Conservation (phyloP, 768 basidiomycete species). For the Tricholomella constricta region DNA sequence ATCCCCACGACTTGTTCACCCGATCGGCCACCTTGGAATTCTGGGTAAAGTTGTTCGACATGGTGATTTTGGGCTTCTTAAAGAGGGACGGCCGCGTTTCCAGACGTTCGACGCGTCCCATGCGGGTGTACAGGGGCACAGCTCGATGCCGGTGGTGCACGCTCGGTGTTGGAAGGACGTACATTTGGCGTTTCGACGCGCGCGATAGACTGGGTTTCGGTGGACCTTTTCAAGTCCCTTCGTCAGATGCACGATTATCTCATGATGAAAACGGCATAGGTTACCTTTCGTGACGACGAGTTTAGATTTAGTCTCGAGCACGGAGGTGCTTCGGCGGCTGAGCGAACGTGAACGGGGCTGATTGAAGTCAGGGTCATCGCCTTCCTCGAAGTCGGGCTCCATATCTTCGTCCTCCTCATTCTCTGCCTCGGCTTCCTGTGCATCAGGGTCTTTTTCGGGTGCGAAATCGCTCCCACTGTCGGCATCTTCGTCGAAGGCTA, state of each 20-base stretch:
- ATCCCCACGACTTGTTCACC: conserved; percentile 72
- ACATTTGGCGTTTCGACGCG: conserved; percentile 50
- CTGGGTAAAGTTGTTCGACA: conserved; percentile 61
- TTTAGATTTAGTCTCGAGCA: conserved; percentile 24
- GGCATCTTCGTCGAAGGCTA: conserved; percentile 28
- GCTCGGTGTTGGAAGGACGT: conserved; percentile 63
- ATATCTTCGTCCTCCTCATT: conserved; percentile 29
- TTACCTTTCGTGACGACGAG: conserved; percentile 31
- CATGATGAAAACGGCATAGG: conserved; percentile 11
- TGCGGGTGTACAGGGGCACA: conserved; percentile 55
- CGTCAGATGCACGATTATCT: conserved; percentile 6
- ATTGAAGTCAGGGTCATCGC: conserved; percentile 15
- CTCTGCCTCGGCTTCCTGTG: conserved; percentile 29
- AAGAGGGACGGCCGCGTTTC: conserved; percentile 52
- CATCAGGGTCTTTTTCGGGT: conserved; percentile 37
- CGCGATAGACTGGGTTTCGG: conserved; percentile 32
- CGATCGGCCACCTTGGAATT: conserved; percentile 49
- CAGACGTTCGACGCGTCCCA: conserved; percentile 64
- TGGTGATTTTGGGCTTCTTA: conserved; percentile 34
- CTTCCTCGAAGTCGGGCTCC: conserved; percentile 26
- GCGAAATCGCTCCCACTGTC: conserved; percentile 59
- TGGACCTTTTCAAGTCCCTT: conserved; percentile 10
- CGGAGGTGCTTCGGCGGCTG: conserved; percentile 21
- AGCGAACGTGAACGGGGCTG: conserved; percentile 17
- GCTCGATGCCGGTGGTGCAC: conserved; percentile 76